Conservation (phyloP, 73 alveolate species). For the Halteria grandinella region DNA sequence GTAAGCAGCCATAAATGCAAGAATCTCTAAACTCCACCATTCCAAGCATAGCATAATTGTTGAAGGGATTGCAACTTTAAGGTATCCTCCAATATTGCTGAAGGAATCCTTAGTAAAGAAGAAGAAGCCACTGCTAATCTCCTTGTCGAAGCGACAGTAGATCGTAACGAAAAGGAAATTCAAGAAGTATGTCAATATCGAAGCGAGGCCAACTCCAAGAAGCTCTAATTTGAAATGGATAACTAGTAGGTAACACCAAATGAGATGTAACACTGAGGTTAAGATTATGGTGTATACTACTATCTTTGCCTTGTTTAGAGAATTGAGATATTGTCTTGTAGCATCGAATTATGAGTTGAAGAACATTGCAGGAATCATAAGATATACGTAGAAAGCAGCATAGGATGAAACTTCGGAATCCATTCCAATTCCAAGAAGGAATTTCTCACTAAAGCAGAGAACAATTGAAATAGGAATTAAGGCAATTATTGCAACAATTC, state of each 20-base stretch:
- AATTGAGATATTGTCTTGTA: conserved; percentile 24
- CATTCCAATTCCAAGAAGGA: not conserved
- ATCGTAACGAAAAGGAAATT: conserved; percentile 1
- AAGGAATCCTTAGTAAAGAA: conserved; percentile 27
- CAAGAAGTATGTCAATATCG: conserved; percentile 32
- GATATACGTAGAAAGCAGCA: conserved; percentile 8
- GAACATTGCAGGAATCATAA: conserved; percentile 41
- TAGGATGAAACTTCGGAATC: conserved; percentile 28
- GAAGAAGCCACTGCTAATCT: conserved; percentile 11
- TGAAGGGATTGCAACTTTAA: conserved; percentile 44
- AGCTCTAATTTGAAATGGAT: not conserved
- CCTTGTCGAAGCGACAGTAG: conserved; percentile 3
- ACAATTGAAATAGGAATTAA: conserved; percentile 48
- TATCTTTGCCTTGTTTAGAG: conserved; percentile 5
- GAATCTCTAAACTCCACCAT: conserved; percentile 54
- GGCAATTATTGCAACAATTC: conserved; percentile 9
- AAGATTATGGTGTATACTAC: not conserved
- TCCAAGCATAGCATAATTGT: conserved; percentile 53
- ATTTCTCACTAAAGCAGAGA: conserved; percentile 11
- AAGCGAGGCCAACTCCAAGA: conserved; percentile 54
- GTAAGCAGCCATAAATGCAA: conserved; percentile 33
- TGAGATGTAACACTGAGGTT: conserved; percentile 13
- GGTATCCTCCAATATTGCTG: conserved; percentile 5
- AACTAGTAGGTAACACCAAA: conserved; percentile 46
- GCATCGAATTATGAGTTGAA: conserved; percentile 35